Conservation (phyloP, 2,329 filamentous ascomycete species). For the Claviceps pazoutovae region DNA sequence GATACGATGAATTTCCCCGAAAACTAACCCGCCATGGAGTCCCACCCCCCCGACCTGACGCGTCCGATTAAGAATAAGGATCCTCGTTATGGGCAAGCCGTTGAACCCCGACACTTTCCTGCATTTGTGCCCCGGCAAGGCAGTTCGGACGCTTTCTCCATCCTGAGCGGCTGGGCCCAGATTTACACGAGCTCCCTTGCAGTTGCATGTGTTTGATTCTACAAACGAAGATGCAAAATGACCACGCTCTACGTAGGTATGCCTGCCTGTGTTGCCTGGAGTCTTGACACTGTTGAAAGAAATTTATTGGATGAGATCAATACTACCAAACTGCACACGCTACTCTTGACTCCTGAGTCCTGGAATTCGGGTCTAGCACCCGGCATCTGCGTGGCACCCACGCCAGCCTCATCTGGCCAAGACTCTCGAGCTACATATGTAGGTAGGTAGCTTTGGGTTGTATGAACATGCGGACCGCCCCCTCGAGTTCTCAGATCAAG, state of each 20-base stretch:
- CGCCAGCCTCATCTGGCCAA: not conserved
- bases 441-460: too few species aligned
- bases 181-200: not conserved
- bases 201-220: not conserved
- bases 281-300: too few species aligned
- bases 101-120: too few species aligned
- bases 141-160: not conserved
- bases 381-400: not conserved
- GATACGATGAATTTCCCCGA: constrained; percentile 2
- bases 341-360: not conserved
- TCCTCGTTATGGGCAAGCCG: too few species aligned
- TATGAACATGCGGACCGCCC: too few species aligned
- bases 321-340: too few species aligned
- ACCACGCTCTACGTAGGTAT: too few species aligned
- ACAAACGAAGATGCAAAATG: too few species aligned
- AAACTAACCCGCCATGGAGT: not conserved
- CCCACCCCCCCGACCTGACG: too few species aligned
- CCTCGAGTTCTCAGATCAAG: not conserved
- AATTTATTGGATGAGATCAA: too few species aligned
- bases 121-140: not conserved
- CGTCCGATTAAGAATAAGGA: too few species aligned
- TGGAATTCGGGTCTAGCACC: not conserved
- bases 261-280: too few species aligned
- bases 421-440: not conserved
- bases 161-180: not conserved